Conservation (phyloP, 2,329 filamentous ascomycete genomes). For the Diaporthe caulivora region DNA sequence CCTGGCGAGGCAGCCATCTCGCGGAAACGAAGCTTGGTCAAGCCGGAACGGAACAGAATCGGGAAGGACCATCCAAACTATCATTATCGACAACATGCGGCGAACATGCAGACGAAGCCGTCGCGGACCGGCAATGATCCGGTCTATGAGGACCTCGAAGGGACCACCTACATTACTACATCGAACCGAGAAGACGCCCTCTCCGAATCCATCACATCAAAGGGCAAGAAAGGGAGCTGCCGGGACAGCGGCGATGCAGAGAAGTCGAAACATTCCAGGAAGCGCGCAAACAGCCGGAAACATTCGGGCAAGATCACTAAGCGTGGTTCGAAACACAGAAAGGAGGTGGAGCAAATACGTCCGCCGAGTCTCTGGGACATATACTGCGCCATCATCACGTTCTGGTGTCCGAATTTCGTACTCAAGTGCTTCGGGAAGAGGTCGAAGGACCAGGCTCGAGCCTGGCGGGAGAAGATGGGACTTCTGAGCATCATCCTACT, state of each 20-base stretch:
- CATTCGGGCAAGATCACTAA: constrained; percentile 73
- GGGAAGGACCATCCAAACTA: constrained; percentile 93
- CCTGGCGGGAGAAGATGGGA: constrained; percentile 98
- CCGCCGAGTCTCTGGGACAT: constrained; percentile 94
- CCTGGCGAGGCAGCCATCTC: constrained; percentile 49
- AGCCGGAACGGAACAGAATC: constrained; percentile 88
- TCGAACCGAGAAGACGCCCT: constrained; percentile 60
- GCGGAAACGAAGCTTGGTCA: constrained; percentile 89
- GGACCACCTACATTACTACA: constrained; percentile 67
- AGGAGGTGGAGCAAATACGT: constrained; percentile 73
- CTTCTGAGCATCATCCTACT: constrained; percentile 91
- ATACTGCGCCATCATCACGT: constrained; percentile 93
- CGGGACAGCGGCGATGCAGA: constrained; percentile 52
- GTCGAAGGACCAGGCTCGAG: constrained; percentile 86
- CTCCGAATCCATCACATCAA: constrained; percentile 58
- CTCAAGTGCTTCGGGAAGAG: constrained; percentile 88
- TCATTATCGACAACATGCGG: constrained; percentile 93
- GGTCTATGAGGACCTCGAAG: constrained; percentile 82
- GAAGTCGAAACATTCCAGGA: constrained; percentile 51
- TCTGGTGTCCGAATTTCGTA: constrained; percentile 91
- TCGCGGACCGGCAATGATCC: constrained; percentile 95
- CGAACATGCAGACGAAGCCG: constrained; percentile 89
- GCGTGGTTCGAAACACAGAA: constrained; percentile 58
- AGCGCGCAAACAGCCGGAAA: constrained; percentile 54
- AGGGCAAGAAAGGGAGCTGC: constrained; percentile 51